These are phyloP conservation scores for Claviceps digitariae DNA, from an alignment of 2,329 filamentous ascomycete genomes.

Conservation along the genomic window DNA sequence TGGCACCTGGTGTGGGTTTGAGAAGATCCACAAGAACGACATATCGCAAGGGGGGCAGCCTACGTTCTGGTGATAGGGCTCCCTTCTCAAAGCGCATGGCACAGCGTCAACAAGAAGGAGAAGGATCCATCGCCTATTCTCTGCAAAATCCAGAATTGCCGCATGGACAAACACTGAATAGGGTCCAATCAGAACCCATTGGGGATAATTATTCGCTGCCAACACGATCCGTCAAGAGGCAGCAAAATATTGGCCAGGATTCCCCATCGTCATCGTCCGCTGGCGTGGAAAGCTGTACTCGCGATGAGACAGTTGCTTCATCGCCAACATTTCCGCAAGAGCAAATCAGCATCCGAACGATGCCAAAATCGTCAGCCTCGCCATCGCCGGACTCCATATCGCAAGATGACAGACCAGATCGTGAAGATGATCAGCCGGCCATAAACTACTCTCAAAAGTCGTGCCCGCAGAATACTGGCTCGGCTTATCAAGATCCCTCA, in stretches of 20 bases:
- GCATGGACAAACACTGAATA: conserved; percentile 38
- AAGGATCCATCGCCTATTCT: conserved; percentile 18
- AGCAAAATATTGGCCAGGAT: conserved; percentile 35
- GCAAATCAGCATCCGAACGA: conserved; percentile 20
- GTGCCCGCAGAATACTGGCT: conserved; percentile 36
- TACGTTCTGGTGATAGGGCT: conserved; percentile 63
- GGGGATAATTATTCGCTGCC: conserved; percentile 51
- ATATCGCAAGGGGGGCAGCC: conserved; percentile 72
- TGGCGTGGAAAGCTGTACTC: conserved; percentile 28
- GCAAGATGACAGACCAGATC: conserved; percentile 28
- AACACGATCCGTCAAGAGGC: conserved; percentile 28
- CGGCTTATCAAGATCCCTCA: conserved; percentile 16
- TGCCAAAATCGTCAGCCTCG: conserved; percentile 20
- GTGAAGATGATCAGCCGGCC: conserved; percentile 12
- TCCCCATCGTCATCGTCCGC: conserved; percentile 29
- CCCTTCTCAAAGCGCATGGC: conserved; percentile 61
- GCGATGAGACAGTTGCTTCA: conserved; percentile 14
- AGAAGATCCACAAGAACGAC: conserved; percentile 85
- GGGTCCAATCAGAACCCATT: conserved; percentile 58
- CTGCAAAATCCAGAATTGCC: conserved; percentile 30
- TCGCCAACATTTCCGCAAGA: conserved; percentile 15
- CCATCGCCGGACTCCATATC: conserved; percentile 42
- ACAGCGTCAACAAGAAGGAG: conserved; percentile 47
- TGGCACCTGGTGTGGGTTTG: conserved; percentile 63
- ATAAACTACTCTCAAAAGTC: conserved; percentile 37